Conservation (phyloP, 192 early-diverging fungal species). For the Linnemannia schmuckeri region DNA sequence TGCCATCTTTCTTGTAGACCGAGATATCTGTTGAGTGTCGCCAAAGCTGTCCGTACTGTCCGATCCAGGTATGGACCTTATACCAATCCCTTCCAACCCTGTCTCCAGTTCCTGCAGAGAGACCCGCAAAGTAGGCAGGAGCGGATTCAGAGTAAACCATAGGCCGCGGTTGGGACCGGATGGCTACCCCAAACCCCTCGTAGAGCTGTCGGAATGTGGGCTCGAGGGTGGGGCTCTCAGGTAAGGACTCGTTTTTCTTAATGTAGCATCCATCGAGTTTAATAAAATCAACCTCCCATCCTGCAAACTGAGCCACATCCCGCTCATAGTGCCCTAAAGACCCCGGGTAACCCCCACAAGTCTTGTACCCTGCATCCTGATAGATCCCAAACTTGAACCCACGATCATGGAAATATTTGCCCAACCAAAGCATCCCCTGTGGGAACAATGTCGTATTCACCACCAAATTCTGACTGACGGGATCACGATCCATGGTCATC, state of each 20-base stretch:
- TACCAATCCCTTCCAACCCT: slow-evolving; percentile 54
- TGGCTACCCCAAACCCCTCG: slow-evolving; percentile 20
- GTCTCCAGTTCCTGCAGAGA: slow-evolving; percentile 46
- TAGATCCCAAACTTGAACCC: slow-evolving; percentile 62
- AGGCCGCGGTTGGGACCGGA: slow-evolving; percentile 33
- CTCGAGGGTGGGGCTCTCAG: slow-evolving; percentile 50
- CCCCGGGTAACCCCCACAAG: slow-evolving; percentile 66
- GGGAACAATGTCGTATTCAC: slow-evolving; percentile 64
- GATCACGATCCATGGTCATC: slow-evolving; percentile 57
- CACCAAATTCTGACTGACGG: slow-evolving; percentile 32
- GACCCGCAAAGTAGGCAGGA: slow-evolving; percentile 55
- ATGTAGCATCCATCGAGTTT: slow-evolving; percentile 74
- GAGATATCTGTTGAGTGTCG: slow-evolving; percentile 56
- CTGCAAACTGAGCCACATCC: slow-evolving; percentile 65
- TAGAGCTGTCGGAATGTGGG: slow-evolving; percentile 44
- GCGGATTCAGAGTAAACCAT: slow-evolving; percentile 58
- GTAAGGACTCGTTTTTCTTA: slow-evolving; percentile 48
- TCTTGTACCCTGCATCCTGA: slow-evolving; percentile 58
- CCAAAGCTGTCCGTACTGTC: slow-evolving; percentile 59
- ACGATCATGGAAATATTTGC: slow-evolving; percentile 65
- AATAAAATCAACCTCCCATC: slow-evolving; percentile 72
- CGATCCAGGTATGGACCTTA: slow-evolving; percentile 55
- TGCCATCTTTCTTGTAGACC: slow-evolving; percentile 41
- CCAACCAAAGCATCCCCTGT: slow-evolving; percentile 62
- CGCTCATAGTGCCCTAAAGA: slow-evolving; percentile 58